Evolutionary conservation across 306 rosid genomes (phyloP), one percentile per base, ranked within the genome.

Genomic region (Inga oerstediana): DNA sequence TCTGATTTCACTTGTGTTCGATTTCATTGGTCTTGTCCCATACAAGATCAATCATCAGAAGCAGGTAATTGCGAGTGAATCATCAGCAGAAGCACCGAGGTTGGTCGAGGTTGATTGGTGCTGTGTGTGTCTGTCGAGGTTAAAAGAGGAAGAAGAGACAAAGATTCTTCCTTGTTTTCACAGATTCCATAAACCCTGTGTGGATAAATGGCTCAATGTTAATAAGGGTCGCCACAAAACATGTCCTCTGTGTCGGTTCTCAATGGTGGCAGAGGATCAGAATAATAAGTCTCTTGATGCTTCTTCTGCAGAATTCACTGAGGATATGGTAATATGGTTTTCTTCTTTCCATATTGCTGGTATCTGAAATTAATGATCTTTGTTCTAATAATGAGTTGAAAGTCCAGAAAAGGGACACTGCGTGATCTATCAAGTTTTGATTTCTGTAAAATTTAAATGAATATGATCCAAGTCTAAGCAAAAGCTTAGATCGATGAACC

Each of bases 331-430:
- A 37, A 91, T 93, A 6, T 96, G 97, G 90, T 96, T 92, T 85
- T 93, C 98, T 83, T 96, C 97, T 79, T 96, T 93, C 79, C 99
- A 96, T 77, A 83, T 90, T 62, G 87, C 98, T 76, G 99, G 97
- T 74, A 90, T 91, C 89, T 93, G 79, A 87, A 54, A 59, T 16
- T 68, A 51, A 51, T 7, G 1, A 56, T 5, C 64, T 56, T 56
- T 1, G 12, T 58, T 10, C 14, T 78, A 48, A 32, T 59, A 14
- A 24, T 24, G 32, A 44, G 35, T 22, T 44, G 13, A 39, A 39
- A 27, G 76, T 44, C 76, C 76, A 2, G 32, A 24, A 22, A 46
- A 54, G 22, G 76, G 17, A 52, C 76, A 45, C 17, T 45, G 37
- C 37, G 22, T 22, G 13, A 20, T 58, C 43, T 2, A 49, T 35